These are phyloP conservation scores for Fraxinus albicans DNA, from an alignment of 305 asterid genomes.

Conservation along the genomic window DNA sequence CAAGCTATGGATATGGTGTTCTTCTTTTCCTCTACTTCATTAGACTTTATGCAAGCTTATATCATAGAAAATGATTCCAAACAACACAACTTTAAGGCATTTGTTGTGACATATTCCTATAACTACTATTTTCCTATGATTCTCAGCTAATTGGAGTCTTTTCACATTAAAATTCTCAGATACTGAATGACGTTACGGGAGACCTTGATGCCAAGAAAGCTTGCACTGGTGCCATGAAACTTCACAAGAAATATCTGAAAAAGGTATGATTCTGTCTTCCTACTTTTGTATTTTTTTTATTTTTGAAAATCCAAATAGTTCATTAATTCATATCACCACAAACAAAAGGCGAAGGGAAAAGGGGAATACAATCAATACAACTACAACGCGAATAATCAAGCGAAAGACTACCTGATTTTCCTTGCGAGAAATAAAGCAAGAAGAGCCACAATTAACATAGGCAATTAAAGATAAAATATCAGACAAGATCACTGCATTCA, in stretches of 20 bases:
- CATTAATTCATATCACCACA: neutral
- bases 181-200: slow-evolving; percentile 79
- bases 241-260: slow-evolving; percentile 83
- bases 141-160: neutral
- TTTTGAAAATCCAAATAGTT: neutral
- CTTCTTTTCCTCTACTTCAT: neutral
- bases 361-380: neutral
- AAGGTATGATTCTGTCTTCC: slow-evolving; percentile 43
- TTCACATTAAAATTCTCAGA: slow-evolving; percentile 36
- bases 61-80: neutral
- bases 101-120: neutral
- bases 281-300: no score
- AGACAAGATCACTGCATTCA: neutral
- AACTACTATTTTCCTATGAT: neutral
- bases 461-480: neutral
- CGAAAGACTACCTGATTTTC: neutral
- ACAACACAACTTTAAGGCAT: neutral
- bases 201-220: slow-evolving; percentile 83
- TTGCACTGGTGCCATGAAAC: slow-evolving; percentile 72
- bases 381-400: neutral
- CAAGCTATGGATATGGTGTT: neutral
- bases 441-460: neutral
- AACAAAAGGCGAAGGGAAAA: neutral
- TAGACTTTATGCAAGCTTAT: neutral
- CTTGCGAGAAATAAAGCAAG: neutral